Conservation (phyloP, 306 rosid species). For the Medicago ruthenica region DNA sequence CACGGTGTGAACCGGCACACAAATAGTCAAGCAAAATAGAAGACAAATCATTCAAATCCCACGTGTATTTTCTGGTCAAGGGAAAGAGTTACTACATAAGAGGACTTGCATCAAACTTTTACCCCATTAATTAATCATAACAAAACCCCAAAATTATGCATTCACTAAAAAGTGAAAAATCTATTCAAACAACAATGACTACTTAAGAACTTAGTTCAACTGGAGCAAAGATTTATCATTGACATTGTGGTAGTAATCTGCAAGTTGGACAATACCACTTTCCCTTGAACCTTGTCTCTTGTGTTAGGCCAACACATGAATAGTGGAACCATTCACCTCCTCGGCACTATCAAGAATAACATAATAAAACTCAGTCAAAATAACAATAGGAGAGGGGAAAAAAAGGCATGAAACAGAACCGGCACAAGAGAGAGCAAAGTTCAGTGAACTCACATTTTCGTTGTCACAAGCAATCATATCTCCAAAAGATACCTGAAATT, state of each 20-base stretch:
- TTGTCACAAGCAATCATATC: conserved; percentile 98
- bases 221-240: conserved; percentile 44
- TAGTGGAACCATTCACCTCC: conserved; percentile 99
- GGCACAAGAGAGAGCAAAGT: conserved; percentile 34
- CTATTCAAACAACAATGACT: conserved; percentile 39
- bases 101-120: conserved; percentile 32
- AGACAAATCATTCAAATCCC: conserved; percentile 32
- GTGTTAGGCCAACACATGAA: conserved; percentile 93
- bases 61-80: not conserved
- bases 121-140: conserved; percentile 33
- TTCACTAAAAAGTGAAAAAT: conserved; percentile 34
- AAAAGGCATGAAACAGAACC: conserved; percentile 7
- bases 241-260: conserved; percentile 63
- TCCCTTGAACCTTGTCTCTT: conserved; percentile 96
- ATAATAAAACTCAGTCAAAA: conserved; percentile 19
- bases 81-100: not conserved
- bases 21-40: conserved; percentile 30
- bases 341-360: conserved; percentile 74
- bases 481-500: conserved; percentile 86
- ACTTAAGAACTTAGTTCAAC: conserved; percentile 32
- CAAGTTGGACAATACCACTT: conserved; percentile 99
- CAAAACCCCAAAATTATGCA: conserved; percentile 31
- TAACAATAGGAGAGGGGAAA: not conserved
- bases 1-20: not conserved
- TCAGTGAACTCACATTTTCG: conserved; percentile 75